Base-by-base conservation (phyloP, 371 early-diverging fungal genomes). In the Syncephalis plumigaleata region DNA sequence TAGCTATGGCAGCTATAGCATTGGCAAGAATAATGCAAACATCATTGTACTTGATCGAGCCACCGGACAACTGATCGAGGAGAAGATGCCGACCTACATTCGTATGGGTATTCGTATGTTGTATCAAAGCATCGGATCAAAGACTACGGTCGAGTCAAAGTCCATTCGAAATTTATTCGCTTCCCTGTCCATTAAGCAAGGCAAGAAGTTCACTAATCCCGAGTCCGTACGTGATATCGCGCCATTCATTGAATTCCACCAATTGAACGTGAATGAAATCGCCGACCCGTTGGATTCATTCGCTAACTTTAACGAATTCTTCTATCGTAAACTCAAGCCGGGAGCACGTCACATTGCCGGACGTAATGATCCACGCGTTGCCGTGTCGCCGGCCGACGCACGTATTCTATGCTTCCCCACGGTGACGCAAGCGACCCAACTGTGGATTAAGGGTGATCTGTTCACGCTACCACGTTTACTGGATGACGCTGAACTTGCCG, bases 361-460 rank as follows among this genome's bases (percentile, higher is more conserved):
- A 0, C 69, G 71, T 2, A 74, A 71, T 9, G 64, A 85, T 47
- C 73, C 79, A 5, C 60, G 57, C 1, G 75, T 87, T 0, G 70
- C 68, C 1, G 81, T 86, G 3, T 81, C 80, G 27, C 75, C 85
- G 15, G 87, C 90, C 0, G 91, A 91, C 49, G 79, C 79, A 49
- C 70, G 91, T 25, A 68, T 79, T 62, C 78, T 68, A 51, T 72
- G 72, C 13, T 91, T 85, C 57, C 58, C 65, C 27, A 77, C 73
- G 11, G 67, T 87, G 8, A 58, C 58, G 13, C 67, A 68, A n/a
- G 86, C 90, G 0, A 80, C 73, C 25, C 56, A 66, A 45, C 47
- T 89, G 13, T 91, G 91, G 91, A 82, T 91, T 56, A 91, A 91
- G 55, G 91, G 91, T 8, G 56, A 67, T 1, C 72, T 74, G 17